Conservation (phyloP, 1,284 basidiomycete species). For the Leccinum griseonigrum region DNA sequence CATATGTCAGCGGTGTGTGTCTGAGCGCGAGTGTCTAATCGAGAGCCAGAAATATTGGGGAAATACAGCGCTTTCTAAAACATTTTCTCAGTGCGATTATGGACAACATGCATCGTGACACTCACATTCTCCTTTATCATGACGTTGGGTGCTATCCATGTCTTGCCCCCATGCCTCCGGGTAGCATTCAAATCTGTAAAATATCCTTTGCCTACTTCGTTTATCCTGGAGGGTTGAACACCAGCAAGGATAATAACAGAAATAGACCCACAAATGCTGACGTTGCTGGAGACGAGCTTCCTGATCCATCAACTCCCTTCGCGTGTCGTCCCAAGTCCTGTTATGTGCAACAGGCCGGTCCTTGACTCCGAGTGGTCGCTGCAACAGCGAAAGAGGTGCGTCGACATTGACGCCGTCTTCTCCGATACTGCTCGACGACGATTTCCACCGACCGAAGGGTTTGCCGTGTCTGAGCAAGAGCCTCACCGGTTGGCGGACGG, state of each 20-base stretch:
- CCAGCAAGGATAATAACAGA: not conserved
- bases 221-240: constrained; percentile 53
- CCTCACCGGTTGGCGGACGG: constrained; percentile 13
- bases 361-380: constrained; percentile 65
- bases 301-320: constrained; percentile 70
- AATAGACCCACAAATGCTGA: constrained; percentile 65
- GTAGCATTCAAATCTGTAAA: constrained; percentile 89
- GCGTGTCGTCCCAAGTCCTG: constrained; percentile 65
- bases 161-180: constrained; percentile 85
- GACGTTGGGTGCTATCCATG: constrained; percentile 89
- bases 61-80: constrained; percentile 85
- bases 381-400: constrained; percentile 52
- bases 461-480: constrained; percentile 9
- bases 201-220: constrained; percentile 86
- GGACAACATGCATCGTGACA: constrained; percentile 14
- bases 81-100: constrained; percentile 6
- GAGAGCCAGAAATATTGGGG: constrained; percentile 82
- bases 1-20: constrained; percentile 81
- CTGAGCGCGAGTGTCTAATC: constrained; percentile 51
- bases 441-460: constrained; percentile 19
- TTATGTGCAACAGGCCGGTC: constrained; percentile 65
- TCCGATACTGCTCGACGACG: constrained; percentile 16
- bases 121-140: constrained; percentile 88
- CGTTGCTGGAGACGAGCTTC: constrained; percentile 72
- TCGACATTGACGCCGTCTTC: constrained; percentile 9